These are phyloP conservation scores for Alternaria ethzedia DNA, from an alignment of 2,329 filamentous ascomycete genomes.

Conservation along the genomic window DNA sequence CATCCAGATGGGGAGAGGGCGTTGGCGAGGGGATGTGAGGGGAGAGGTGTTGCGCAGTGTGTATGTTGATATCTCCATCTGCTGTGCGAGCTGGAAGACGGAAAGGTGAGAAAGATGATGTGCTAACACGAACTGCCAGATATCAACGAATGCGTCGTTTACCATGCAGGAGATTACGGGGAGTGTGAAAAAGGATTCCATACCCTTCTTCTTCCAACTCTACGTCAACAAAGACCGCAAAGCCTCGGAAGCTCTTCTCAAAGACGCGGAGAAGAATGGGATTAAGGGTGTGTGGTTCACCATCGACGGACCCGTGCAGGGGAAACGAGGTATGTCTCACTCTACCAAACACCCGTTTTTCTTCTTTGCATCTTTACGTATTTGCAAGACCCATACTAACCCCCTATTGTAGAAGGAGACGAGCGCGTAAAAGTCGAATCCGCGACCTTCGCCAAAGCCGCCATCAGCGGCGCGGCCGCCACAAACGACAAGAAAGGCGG, in stretches of 20 bases:
- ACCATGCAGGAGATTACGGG: conserved; percentile 29
- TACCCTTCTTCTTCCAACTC: conserved; percentile 34
- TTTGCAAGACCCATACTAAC: too few species aligned
- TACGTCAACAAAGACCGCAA: conserved; percentile 32
- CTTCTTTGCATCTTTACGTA: too few species aligned
- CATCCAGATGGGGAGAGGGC: conserved; percentile 40
- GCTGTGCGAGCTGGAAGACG: background rate
- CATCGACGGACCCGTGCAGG: conserved; percentile 32
- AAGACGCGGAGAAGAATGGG: conserved; percentile 21
- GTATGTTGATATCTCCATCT: conserved; percentile 25
- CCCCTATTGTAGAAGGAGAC: conserved; percentile 17
- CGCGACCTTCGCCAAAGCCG: conserved; percentile 25
- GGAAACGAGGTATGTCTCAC: conserved; percentile 16
- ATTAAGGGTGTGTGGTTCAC: conserved; percentile 31
- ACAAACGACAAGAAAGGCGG: conserved; percentile 63
- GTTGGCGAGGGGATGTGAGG: conserved; percentile 34
- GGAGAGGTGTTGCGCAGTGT: conserved; percentile 37
- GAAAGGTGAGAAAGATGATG: background rate
- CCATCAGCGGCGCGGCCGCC: conserved; percentile 57
- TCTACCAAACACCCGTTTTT: too few species aligned
- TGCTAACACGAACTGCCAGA: background rate
- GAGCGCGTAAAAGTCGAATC: conserved; percentile 40
- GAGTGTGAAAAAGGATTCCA: conserved; percentile 1
- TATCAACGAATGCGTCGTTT: conserved; percentile 25
- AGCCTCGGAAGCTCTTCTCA: conserved; percentile 17